Conservation (phyloP, 2,329 filamentous ascomycete genomes). For the Dothiorella sarmentorum region DNA sequence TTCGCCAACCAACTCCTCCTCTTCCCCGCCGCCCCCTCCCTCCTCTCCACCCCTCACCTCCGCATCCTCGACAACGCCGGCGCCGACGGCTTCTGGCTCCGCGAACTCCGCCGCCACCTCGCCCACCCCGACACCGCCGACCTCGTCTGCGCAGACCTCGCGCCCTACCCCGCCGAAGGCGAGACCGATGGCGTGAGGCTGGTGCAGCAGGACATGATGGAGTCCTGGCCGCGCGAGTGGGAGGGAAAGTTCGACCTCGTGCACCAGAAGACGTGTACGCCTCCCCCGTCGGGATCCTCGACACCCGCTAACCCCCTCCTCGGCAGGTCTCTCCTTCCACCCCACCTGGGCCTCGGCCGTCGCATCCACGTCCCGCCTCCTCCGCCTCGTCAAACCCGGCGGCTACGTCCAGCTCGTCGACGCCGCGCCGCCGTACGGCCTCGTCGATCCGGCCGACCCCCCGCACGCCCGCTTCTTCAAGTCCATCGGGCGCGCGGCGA, state of each 20-base stretch:
- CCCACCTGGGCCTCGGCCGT: neutral
- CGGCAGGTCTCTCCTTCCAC: neutral
- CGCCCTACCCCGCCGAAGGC: neutral
- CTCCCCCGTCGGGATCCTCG: neutral
- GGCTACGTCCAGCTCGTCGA: neutral
- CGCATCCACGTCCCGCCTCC: neutral
- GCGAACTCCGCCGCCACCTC: neutral
- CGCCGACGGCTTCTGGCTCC: neutral
- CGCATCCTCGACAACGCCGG: neutral
- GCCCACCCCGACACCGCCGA: neutral
- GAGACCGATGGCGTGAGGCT: neutral
- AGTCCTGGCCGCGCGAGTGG: neutral
- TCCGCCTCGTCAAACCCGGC: neutral
- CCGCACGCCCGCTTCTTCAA: neutral
- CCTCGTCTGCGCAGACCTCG: neutral
- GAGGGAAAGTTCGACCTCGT: neutral
- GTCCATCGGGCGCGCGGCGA: neutral
- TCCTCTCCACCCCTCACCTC: neutral
- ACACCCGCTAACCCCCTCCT: too few relatives aligned
- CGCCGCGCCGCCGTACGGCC: neutral
- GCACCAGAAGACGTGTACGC: neutral
- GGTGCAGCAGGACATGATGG: neutral
- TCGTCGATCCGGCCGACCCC: neutral
- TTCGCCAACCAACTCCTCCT: neutral
- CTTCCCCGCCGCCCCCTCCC: neutral